These are phyloP conservation scores for Aspergillus carlsbadensis DNA, from an alignment of 495 filamentous ascomycete genomes.

Conservation along the genomic window DNA sequence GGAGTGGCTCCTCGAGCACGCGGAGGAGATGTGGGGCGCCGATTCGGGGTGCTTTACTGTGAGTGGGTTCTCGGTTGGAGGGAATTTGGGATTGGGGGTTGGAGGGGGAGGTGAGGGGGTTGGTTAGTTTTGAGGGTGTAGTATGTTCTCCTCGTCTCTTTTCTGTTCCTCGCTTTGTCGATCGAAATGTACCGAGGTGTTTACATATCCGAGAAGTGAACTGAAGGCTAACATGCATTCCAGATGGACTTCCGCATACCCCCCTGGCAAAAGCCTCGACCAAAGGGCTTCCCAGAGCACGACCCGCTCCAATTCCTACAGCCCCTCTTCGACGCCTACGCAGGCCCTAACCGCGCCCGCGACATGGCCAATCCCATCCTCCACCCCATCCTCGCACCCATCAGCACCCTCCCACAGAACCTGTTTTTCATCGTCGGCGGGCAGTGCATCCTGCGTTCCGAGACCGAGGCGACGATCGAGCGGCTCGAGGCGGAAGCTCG, in stretches of 20 bases:
- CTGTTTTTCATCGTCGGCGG: background rate
- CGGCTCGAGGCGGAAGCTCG: background rate
- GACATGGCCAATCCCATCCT: conserved; percentile 1
- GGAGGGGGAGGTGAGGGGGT: conserved; percentile 1
- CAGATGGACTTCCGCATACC: conserved; percentile 12
- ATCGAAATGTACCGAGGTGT: no score
- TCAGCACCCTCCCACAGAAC: conserved; percentile 2
- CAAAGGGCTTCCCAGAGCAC: background rate
- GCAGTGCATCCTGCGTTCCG: conserved; percentile 1
- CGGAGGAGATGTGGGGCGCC: conserved; percentile 4
- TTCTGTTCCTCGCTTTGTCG: background rate
- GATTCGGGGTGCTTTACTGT: background rate
- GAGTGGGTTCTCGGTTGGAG: conserved; percentile 14
- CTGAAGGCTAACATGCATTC: no score
- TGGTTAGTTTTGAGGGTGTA: background rate
- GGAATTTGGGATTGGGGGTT: conserved; percentile 9
- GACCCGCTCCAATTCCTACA: conserved; percentile 9
- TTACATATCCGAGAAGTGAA: no score
- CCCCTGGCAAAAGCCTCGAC: conserved; percentile 6
- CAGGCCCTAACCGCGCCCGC: background rate
- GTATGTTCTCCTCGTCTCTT: background rate
- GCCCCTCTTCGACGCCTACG: conserved; percentile 11
- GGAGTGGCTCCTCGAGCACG: background rate
- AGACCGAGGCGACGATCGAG: background rate
- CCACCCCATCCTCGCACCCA: conserved; percentile 5